Base-by-base conservation (phyloP, 768 basidiomycete species). In the Leccinellum albellum region DNA sequence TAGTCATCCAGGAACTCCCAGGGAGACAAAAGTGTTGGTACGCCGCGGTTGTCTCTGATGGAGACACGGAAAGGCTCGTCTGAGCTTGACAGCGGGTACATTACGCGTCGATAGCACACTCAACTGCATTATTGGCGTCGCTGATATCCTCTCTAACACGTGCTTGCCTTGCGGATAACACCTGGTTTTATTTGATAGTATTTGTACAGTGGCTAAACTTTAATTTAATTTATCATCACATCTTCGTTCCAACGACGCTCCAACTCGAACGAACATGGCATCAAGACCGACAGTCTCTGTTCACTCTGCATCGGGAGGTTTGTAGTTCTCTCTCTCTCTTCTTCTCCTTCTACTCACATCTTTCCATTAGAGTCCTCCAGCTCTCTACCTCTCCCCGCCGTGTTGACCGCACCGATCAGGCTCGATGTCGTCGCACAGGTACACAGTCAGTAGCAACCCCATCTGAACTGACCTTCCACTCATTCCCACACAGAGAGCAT, bases 361-460 rank as follows among this genome's bases (percentile, higher is more conserved):
- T 23, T 9, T 1, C 50, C 55, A 42, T 29, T 64, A 91, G 91
- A 94, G 83, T 79, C 89, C 45, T 91, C 93, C 42, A 80, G 83
- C 74, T 96, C 94, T 48, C 86, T 95, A 53, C 90, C 92, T 55
- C 89, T 95, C 66, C 94, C 96, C 52, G 93, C 94, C 69, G 97
- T 99, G 72, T 80, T 99, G 71, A 95, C 94, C 68, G 97, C 96
- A 37, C 96, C 97, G 70, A 98, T 99, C 78, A 84, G 97, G 76
- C 86, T 96, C 72, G 97, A 99, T 83, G 94, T 99, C 64, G 96
- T 99, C 67, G 84, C 91, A 60, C 94, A 94, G 76, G 93, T 99
- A 58, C 95, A 98, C 91, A 99, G 97, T 98, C 75, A 79, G 92
- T 85, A 71, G n/a, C 10, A 33, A 48, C 29, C 23, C 53, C 33